Evolutionary conservation across 2,329 filamentous ascomycete species (phyloP), one percentile per base, ranked within the genome.

Genomic region (Tricladium varicosporioides): DNA sequence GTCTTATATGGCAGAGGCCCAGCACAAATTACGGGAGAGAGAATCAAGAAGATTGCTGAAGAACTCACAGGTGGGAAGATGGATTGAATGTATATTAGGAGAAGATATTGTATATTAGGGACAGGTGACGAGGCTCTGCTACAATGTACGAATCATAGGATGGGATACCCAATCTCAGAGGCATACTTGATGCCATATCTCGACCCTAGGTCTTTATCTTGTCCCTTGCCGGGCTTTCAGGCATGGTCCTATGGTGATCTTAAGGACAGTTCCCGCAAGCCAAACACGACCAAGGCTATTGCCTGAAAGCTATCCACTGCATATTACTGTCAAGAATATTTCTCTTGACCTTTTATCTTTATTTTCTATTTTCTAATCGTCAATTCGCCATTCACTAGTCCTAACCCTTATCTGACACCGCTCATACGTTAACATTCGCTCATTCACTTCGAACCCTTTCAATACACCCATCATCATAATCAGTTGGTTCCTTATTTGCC

Each of bases 41-140:
- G 86, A 64, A 77, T 88, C 67, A 82, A 79, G 74, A 82, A 78
- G 71, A 80, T 89, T 67, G 84, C 81, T 8, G 86, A 88, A 72
- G 79, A 81, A 65, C 76, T 89, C 65, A 89, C 85, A 16, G 86
- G 86, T 54, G 86, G 86, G 51, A 87, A 85, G 75, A 76, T 84
- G 71, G 70, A 71, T 54, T 65, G 62, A 56, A 43, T 5, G 22
- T 32, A 13, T 32, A 43, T 19, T 14, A 15, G 22, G 31, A 46
- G 36, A 22, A 18, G 36, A 31, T 32, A 19, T 36, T 64, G 63
- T 65, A 63, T 59, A 61, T 57, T 63, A 64, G 51, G 43, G 36
- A 31, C 19, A 33, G 5, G 42, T 15, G 14, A 15, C 16, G 32
- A 48, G 32, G 51, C 40, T 27, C 15, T 48, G 33, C 48, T 51